phyloP scores from a whole-genome alignment of 768 basidiomycete species.

The Suillus spraguei region DNA sequence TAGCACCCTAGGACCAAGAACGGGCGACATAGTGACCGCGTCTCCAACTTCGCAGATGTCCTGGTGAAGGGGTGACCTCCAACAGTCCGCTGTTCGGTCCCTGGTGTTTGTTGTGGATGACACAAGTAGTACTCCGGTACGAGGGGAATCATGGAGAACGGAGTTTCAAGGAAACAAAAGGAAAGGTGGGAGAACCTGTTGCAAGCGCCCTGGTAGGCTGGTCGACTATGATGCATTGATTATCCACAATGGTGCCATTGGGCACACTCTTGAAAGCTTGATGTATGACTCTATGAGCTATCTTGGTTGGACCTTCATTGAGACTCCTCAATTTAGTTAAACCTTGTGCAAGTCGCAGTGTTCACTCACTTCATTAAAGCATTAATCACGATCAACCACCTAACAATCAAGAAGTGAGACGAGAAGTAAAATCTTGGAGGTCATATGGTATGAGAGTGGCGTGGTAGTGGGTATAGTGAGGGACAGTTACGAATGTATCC shows the following conservation, averaged over 20 bases:
- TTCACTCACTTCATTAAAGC: constrained; percentile 14
- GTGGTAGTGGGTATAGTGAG: background rate
- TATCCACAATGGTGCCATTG: background rate
- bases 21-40: too few species aligned
- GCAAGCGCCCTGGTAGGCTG: too few species aligned
- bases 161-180: too few species aligned
- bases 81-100: too few species aligned
- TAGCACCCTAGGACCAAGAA: too few species aligned
- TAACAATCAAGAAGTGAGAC: constrained; percentile 27
- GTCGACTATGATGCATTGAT: background rate
- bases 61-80: too few species aligned
- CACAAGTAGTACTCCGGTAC: too few species aligned
- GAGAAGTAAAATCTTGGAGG: constrained; percentile 9
- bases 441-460: background rate
- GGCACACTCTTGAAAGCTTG: background rate
- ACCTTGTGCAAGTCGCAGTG: background rate
- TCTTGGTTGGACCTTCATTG: constrained; percentile 13
- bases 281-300: background rate
- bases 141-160: too few species aligned
- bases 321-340: background rate
- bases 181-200: too few species aligned
- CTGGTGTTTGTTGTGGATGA: too few species aligned
- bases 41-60: too few species aligned
- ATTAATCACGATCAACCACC: constrained; percentile 11
- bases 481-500: background rate